These are phyloP conservation scores for Aegilops longissima DNA, from an alignment of 176 grass and related monocot species.

Conservation along the genomic window DNA sequence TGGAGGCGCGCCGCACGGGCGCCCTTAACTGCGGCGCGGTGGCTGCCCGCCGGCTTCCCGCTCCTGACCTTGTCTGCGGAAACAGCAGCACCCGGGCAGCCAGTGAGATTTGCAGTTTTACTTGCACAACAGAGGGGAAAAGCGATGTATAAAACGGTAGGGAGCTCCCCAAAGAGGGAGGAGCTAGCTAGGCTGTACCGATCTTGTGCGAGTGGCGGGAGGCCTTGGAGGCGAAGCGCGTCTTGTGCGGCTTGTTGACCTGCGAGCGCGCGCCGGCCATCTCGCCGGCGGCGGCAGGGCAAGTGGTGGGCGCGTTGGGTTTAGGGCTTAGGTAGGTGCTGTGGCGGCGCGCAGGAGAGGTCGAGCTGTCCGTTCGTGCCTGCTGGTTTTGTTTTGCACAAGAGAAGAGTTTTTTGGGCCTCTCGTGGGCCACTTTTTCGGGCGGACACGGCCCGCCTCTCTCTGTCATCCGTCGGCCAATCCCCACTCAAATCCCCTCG, in stretches of 20 bases:
- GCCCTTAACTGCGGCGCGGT: constrained; percentile 58
- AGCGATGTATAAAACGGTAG: neutral
- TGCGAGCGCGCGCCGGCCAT: constrained; percentile 74
- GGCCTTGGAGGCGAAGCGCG: constrained; percentile 78
- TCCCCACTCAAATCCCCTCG: too few species aligned
- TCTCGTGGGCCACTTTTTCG: too few species aligned
- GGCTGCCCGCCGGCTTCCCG: constrained; percentile 47
- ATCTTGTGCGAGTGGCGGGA: constrained; percentile 80
- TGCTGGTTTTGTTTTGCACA: too few species aligned
- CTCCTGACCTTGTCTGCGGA: constrained; percentile 62
- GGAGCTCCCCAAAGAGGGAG: neutral
- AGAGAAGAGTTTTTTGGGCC: too few species aligned
- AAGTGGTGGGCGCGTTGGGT: neutral
- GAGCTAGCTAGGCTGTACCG: neutral
- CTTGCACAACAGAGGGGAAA: neutral
- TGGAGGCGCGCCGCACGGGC: constrained; percentile 74
- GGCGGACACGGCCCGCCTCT: too few species aligned
- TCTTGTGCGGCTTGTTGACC: constrained; percentile 96
- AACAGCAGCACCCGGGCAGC: neutral
- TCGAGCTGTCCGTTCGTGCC: too few species aligned
- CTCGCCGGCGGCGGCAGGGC: neutral
- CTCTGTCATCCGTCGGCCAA: too few species aligned
- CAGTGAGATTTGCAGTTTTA: neutral
- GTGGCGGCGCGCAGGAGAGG: too few species aligned
- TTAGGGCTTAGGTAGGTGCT: neutral